Percentiles rank a stretch among this genome's conserved stretches.
Evolutionary conservation across 2,329 filamentous ascomycete genomes (phyloP).

Genomic region (Moelleriella libera): DNA sequence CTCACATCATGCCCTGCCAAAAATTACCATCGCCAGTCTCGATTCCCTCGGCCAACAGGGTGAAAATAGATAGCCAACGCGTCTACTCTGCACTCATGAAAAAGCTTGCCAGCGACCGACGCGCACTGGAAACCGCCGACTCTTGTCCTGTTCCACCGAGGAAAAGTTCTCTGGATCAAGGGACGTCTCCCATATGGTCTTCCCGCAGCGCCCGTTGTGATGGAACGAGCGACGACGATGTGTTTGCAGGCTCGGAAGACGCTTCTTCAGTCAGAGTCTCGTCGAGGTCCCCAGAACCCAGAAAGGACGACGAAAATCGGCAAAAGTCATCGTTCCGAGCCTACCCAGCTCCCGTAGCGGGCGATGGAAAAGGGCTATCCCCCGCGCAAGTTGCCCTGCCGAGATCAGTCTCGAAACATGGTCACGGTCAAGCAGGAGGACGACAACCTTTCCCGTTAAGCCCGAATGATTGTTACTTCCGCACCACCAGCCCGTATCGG

Average conservation of each 20-base stretch:
- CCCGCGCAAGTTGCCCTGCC: conserved; percentile 1
- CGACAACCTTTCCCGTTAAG: conserved; percentile 37
- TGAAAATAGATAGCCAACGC: conserved; percentile 36
- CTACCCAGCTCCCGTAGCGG: conserved; percentile 5
- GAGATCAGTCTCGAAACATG: conserved; percentile 4
- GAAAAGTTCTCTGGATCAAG: conserved; percentile 6
- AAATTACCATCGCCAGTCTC: background rate
- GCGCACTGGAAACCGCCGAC: conserved; percentile 2
- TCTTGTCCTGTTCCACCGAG: conserved; percentile 3
- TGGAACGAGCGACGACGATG: conserved; percentile 16
- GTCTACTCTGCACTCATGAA: conserved; percentile 54
- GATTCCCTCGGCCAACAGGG: conserved; percentile 7
- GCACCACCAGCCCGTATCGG: conserved; percentile 41
- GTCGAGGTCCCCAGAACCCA: background rate
- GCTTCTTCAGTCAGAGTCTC: background rate
- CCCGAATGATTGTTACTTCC: conserved; percentile 34
- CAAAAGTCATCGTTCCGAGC: conserved; percentile 1
- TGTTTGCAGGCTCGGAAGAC: conserved; percentile 11
- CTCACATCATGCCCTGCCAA: conserved; percentile 4
- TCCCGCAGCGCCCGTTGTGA: conserved; percentile 19
- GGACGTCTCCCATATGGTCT: conserved; percentile 6
- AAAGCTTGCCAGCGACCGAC: conserved; percentile 27
- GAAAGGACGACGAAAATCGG: background rate
- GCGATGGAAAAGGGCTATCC: conserved; percentile 4
- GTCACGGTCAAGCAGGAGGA: conserved; percentile 21